A percentile compares a stretch with the other conserved stretches of the same genome.
Conservation (phyloP, 2,329 filamentous ascomycete genomes). For the Aureobasidium zeae region DNA sequence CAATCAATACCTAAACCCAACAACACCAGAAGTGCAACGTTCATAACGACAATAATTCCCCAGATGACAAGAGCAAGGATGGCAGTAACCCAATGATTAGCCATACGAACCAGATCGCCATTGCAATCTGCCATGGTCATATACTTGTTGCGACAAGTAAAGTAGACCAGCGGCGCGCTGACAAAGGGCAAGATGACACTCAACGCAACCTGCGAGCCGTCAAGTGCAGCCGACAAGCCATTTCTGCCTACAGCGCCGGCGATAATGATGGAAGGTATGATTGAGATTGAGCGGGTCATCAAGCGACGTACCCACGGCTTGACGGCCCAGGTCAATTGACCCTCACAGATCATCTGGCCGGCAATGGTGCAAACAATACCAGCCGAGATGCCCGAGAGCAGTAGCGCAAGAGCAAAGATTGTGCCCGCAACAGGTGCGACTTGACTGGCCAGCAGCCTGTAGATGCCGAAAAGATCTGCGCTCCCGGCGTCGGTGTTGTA, state of each 20-base stretch:
- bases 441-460: conserved; percentile 57
- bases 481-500: conserved; percentile 51
- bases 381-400: conserved; percentile 70
- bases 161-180: conserved; percentile 74
- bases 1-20: conserved; percentile 42
- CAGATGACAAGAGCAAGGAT: conserved; percentile 55
- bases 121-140: conserved; percentile 50
- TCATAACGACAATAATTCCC: conserved; percentile 67
- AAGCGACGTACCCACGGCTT: conserved; percentile 71
- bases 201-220: conserved; percentile 67
- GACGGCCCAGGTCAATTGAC: conserved; percentile 65
- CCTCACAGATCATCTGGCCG: conserved; percentile 81
- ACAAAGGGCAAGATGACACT: conserved; percentile 74
- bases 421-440: conserved; percentile 69
- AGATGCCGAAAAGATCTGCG: conserved; percentile 77
- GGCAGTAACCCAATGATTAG: conserved; percentile 59
- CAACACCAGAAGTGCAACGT: conserved; percentile 65
- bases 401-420: conserved; percentile 72
- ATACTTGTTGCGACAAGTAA: conserved; percentile 67
- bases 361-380: conserved; percentile 85
- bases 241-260: conserved; percentile 65
- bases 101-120: conserved; percentile 46
- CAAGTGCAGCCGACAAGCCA: conserved; percentile 63
- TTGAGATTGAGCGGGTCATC: conserved; percentile 68
- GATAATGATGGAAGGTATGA: conserved; percentile 74